Base-by-base conservation (phyloP, 2,329 filamentous ascomycete species). In the Ambrosiella beaveri region DNA sequence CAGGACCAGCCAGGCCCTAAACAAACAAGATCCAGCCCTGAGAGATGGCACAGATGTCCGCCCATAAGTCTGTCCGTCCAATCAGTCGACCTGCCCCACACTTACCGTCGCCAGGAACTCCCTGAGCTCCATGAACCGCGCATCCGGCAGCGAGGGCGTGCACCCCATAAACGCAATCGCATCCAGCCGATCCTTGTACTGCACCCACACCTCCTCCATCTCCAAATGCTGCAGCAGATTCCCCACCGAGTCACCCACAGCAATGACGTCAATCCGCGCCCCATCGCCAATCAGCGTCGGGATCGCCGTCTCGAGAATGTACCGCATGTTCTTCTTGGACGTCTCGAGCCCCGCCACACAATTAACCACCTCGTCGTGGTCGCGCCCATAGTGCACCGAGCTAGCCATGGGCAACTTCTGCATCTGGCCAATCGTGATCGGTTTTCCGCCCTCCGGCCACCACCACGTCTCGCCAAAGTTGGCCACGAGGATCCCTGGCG, bases 381-480 rank as follows among this genome's bases (percentile, higher is more conserved):
- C 70, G 53, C 75, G 72, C 2, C 76, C 74, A 2, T 70, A 66
- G 61, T 86, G 80, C 9, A 83, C 81, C 1, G 81, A 75, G 53
- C 80, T 85, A 59, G 75, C 73, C 63, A 83, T 76, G 0, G 83
- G 82, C 50, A 84, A 70, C 1, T 73, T 74, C 7, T 73, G 66
- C 74, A 84, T 85, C 2, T 75, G 76, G 0, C 66, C 65, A 1
- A 75, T 67, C 0, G 79, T 85, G 61, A 95, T 73, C 0, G 81
- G 74, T 54, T 77, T 75, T 56, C 75, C 70, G 1, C 75, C 75
- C 56, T 78, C 75, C 45, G 85, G 80, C 67, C 85, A 87, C 82
- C 88, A 96, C 64, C 83, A 73, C 15, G 86, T 72, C 69, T 94
- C 82, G 3, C 87, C 88, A 3, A 81, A 74, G 66, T 95, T 96